These are phyloP conservation scores for Vishniacozyma victoriae DNA, from an alignment of 768 basidiomycete genomes.

Conservation along the genomic window DNA sequence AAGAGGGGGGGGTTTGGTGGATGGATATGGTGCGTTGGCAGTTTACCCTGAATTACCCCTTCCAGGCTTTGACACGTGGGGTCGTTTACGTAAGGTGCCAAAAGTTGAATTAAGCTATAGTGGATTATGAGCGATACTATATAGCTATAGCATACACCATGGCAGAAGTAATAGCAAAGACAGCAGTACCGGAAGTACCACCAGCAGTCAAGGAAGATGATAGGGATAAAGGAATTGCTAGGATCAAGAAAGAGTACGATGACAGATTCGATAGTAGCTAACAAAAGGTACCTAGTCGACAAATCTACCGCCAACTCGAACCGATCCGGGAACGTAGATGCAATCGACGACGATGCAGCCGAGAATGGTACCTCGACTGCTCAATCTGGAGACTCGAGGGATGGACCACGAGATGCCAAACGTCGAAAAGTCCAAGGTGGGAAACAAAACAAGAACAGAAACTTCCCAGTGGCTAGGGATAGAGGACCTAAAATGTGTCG, in stretches of 20 bases:
- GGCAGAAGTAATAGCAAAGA: constrained; percentile 13
- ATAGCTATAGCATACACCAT: not conserved
- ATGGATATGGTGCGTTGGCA: not conserved
- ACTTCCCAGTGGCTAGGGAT: constrained; percentile 71
- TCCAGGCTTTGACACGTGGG: not conserved
- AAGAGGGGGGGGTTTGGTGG: not conserved
- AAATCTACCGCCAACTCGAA: constrained; percentile 7
- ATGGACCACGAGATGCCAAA: constrained; percentile 30
- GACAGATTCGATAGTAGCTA: not conserved
- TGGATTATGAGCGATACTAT: not conserved
- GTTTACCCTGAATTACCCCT: not conserved
- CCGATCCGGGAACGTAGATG: too few relatives aligned
- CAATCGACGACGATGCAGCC: constrained; percentile 36
- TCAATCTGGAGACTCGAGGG: too few relatives aligned
- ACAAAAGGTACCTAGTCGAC: not conserved
- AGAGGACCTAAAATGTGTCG: constrained; percentile 72
- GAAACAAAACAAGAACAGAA: constrained; percentile 69
- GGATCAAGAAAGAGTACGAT: constrained; percentile 43
- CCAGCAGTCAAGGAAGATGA: constrained; percentile 10
- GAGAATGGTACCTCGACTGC: constrained; percentile 23
- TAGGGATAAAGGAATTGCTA: constrained; percentile 25
- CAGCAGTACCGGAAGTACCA: constrained; percentile 27
- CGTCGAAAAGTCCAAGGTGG: constrained; percentile 29
- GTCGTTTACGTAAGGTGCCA: not conserved
- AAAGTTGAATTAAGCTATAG: not conserved